Evolutionary conservation across 208 protist species (phyloP).

Genomic region (Plasmodiophora brassicae): DNA sequence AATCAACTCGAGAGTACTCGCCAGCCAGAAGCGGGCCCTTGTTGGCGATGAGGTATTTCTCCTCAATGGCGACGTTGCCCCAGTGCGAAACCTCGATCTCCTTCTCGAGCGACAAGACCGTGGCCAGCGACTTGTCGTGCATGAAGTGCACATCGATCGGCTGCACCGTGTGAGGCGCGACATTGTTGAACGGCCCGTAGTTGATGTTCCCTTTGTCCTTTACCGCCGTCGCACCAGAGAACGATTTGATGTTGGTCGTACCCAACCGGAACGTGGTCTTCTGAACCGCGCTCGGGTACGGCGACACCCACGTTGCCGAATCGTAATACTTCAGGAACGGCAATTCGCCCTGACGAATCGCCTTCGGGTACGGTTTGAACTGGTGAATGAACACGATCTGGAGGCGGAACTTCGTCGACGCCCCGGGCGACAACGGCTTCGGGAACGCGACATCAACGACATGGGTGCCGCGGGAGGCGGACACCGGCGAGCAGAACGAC

Average conservation of each 20-base stretch:
- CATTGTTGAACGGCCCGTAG: conserved; percentile 58
- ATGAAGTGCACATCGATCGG: conserved; percentile 57
- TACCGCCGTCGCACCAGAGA: background rate
- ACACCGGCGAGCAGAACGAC: background rate
- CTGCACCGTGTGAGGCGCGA: conserved; percentile 36
- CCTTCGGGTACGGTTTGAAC: background rate
- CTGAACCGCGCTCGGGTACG: background rate
- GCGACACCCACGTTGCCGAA: background rate
- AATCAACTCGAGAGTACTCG: conserved; percentile 59
- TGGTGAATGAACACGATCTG: background rate
- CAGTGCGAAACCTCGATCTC: conserved; percentile 36
- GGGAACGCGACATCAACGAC: background rate
- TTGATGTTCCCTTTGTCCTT: conserved; percentile 34
- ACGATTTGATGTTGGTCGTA: background rate
- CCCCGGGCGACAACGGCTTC: background rate
- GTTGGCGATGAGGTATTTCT: conserved; percentile 54
- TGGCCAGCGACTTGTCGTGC: conserved; percentile 49
- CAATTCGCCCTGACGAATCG: background rate
- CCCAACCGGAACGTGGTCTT: background rate
- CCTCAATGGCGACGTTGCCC: conserved; percentile 60
- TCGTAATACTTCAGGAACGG: background rate
- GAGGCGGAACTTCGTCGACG: background rate
- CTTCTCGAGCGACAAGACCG: background rate
- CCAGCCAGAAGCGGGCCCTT: conserved; percentile 52
- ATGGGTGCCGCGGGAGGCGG: background rate